Percentiles rank a stretch among this genome's conserved stretches.
Evolutionary conservation across 495 filamentous ascomycete species (phyloP).

Genomic region (Aspergillus campestris): DNA sequence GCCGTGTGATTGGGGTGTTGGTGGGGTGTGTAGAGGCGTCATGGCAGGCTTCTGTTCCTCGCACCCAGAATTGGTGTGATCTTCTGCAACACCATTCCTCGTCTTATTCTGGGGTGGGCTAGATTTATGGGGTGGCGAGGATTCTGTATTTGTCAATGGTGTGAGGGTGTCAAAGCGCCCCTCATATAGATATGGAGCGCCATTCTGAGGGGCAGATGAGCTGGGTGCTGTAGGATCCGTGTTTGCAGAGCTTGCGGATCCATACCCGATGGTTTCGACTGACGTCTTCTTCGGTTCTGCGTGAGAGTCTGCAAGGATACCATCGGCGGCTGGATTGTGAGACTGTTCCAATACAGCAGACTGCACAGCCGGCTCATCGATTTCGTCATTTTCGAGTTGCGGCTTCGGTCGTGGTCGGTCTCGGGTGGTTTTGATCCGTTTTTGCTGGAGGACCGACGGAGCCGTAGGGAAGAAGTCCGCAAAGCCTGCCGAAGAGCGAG

Average conservation of each 20-base stretch:
- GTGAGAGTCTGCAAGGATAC: conserved; percentile 6
- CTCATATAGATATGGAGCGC: conserved; percentile 40
- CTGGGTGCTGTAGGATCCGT: conserved; percentile 57
- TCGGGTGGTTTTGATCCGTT: conserved; percentile 35
- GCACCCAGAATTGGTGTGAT: conserved; percentile 6
- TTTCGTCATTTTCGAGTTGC: conserved; percentile 16
- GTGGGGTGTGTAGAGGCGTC: conserved; percentile 43
- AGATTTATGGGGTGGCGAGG: conserved; percentile 57
- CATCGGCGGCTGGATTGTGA: conserved; percentile 5
- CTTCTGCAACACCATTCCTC: conserved; percentile 15
- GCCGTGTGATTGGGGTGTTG: conserved; percentile 47
- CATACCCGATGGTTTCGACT: conserved; percentile 41
- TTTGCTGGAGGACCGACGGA: conserved; percentile 56
- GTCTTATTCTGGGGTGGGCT: conserved; percentile 42
- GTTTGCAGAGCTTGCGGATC: conserved; percentile 59
- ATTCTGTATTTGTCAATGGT: conserved; percentile 68
- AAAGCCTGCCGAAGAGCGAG: conserved; percentile 76
- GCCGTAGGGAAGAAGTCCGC: conserved; percentile 87
- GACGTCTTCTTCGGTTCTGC: conserved; percentile 6
- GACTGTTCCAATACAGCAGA: conserved; percentile 2
- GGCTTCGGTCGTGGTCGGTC: conserved; percentile 31
- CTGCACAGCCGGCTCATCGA: conserved; percentile 1
- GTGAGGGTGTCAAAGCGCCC: conserved; percentile 53
- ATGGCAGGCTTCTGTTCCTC: conserved; percentile 25
- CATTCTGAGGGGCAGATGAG: conserved; percentile 17